Evolutionary conservation across 2,329 filamentous ascomycete genomes (phyloP).

Genomic region (Aspergillus sp.): DNA sequence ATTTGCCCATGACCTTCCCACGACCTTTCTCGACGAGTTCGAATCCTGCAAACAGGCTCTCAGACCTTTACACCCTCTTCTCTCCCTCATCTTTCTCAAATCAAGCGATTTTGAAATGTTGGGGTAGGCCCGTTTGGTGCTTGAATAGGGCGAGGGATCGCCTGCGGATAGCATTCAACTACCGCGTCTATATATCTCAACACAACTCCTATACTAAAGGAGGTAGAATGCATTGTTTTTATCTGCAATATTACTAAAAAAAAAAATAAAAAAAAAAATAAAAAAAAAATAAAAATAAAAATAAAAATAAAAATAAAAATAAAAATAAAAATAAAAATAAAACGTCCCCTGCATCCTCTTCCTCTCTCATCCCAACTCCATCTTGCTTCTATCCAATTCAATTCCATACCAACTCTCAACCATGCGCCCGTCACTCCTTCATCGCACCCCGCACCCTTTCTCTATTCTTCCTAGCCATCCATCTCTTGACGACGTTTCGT

Average conservation of each 20-base stretch:
- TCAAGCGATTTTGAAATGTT: too few species aligned
- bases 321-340: neutral
- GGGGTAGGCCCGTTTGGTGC: too few species aligned
- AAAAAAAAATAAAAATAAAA: neutral
- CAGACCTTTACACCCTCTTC: too few species aligned
- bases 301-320: neutral
- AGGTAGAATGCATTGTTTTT: too few species aligned
- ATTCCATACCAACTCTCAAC: neutral
- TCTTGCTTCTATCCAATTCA: neutral
- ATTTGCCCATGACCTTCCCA: too few species aligned
- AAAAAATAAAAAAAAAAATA: neutral
- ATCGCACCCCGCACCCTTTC: conserved; percentile 27
- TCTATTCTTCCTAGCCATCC: conserved; percentile 30
- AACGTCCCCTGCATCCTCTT: neutral
- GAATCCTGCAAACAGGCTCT: too few species aligned
- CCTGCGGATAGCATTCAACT: too few species aligned
- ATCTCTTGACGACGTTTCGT: conserved; percentile 17
- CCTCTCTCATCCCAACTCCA: neutral
- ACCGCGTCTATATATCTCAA: too few species aligned
- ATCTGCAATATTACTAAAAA: neutral
- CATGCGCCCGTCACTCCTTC: conserved; percentile 19
- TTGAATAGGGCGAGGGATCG: too few species aligned
- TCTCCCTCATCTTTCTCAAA: too few species aligned
- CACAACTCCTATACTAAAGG: too few species aligned
- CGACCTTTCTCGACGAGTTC: too few species aligned